Evolutionary conservation across 495 filamentous ascomycete genomes (phyloP), one percentile per base, ranked within the genome.

Genomic region (Lasiosphaeriaceae sp.): DNA sequence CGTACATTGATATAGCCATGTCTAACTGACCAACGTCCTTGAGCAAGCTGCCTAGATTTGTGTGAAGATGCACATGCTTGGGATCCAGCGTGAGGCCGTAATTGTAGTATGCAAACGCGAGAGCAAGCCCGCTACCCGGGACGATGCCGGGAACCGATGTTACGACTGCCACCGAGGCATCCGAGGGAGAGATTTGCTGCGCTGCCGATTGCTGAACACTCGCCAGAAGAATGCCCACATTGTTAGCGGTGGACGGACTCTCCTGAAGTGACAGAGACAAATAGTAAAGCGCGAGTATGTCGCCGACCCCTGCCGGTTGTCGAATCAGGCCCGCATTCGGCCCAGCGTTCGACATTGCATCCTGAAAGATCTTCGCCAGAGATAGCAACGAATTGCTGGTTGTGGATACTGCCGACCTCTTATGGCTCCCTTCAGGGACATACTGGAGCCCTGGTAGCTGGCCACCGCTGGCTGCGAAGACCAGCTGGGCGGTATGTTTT

Each of bases 211-310:
- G 90, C 59, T 97, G 94, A 17, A 99, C 89, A 47, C 94, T 90
- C 2, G 94, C 95, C 26, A 99, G 82, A 29, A 99, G 77, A 52
- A 99, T 99, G 4, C 94, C 94, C 43, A 99, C 95, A 69, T 99
- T 99, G 65, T 99, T 99, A 12, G 94, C 94, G 0, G 94, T 99
- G 6, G 95, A 97, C 20, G 94, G 94, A 64, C 94, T 97, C 20
- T 94, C 92, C 56, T 96, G 93, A 9, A 99, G 79, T 0, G 95
- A 95, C 21, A 99, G 77, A 5, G 95, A 97, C 2, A 99, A 80
- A 61, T 99, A 99, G 65, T 99, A 99, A 11, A 99, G 81, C 3
- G 92, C 90, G 16, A 99, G 71, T 44, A 99, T 99, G 62, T 99
- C 94, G 29, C 91, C 86, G 7, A 97, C 91, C 2, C 90, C 86